These are phyloP conservation scores for Luvunga scandens DNA, from an alignment of 345 rosid genomes.

Conservation along the genomic window DNA sequence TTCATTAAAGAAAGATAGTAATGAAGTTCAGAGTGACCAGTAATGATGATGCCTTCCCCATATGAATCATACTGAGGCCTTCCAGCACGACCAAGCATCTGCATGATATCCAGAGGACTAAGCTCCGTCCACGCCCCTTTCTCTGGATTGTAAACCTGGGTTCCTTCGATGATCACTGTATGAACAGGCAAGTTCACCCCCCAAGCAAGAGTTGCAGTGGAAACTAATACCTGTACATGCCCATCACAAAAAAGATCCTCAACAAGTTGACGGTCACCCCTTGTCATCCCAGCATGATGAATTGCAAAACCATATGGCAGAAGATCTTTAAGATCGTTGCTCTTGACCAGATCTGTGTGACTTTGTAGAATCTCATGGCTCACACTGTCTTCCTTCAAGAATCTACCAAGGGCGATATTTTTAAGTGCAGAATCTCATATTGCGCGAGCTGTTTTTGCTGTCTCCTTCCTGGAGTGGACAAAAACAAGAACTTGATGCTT, in stretches of 20 bases:
- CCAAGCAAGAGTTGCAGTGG: conserved; percentile 98
- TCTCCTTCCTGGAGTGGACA: conserved; percentile 96
- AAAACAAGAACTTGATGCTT: conserved; percentile 95
- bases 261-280: conserved; percentile 84
- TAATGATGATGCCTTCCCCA: conserved; percentile 94
- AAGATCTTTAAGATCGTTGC: conserved; percentile 36
- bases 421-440: conserved; percentile 78
- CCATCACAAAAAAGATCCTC: conserved; percentile 76
- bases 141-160: conserved; percentile 93
- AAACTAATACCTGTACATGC: conserved; percentile 89
- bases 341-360: conserved; percentile 51
- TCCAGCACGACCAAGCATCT: conserved; percentile 99
- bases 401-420: conserved; percentile 73
- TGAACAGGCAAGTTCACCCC: conserved; percentile 98
- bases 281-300: conserved; percentile 94
- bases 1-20: conserved; percentile 95
- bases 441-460: conserved; percentile 84
- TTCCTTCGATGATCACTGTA: conserved; percentile 92
- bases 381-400: conserved; percentile 79
- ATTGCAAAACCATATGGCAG: conserved; percentile 91
- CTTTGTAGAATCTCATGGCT: conserved; percentile 81
- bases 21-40: conserved; percentile 85
- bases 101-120: conserved; percentile 96
- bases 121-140: conserved; percentile 98
- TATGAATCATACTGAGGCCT: conserved; percentile 91